Evolutionary conservation across 441 rosid species (phyloP).

Genomic region (Aquilaria agallochum): DNA sequence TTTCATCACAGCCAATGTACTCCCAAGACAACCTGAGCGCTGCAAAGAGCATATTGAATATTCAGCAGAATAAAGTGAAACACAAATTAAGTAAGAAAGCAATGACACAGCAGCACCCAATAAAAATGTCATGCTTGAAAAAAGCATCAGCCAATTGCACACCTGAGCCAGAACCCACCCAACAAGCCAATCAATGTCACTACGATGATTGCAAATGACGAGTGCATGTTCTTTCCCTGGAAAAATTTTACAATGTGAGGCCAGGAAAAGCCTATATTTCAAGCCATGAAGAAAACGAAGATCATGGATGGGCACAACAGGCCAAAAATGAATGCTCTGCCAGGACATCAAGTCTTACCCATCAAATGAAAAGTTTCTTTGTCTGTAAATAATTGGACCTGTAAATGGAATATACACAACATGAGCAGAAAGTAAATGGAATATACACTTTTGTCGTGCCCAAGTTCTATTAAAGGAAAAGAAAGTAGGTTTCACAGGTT

Average conservation of each 20-base stretch:
- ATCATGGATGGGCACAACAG: neutral
- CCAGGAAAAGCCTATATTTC: conserved; percentile 2
- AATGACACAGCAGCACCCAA: conserved; percentile 8
- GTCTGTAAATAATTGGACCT: conserved; percentile 56
- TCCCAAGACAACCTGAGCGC: conserved; percentile 80
- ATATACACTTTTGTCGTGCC: neutral
- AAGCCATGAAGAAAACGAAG: conserved; percentile 6
- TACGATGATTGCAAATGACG: conserved; percentile 57
- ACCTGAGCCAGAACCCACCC: conserved; percentile 79
- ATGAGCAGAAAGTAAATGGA: conserved; percentile 14
- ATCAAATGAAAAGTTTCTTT: conserved; percentile 47
- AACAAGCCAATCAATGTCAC: conserved; percentile 84
- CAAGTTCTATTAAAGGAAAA: neutral
- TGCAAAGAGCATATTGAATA: conserved; percentile 28
- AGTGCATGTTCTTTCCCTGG: conserved; percentile 78
- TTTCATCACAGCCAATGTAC: conserved; percentile 74
- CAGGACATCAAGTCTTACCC: conserved; percentile 37
- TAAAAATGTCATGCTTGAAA: no score
- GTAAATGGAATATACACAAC: conserved; percentile 17
- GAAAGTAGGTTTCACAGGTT: no score
- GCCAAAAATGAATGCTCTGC: neutral
- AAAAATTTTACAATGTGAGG: conserved; percentile 15
- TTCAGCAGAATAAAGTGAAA: conserved; percentile 9
- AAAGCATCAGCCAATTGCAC: conserved; percentile 6
- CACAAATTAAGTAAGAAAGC: neutral